Evolutionary conservation across 108 stramenopile species (phyloP).

Genomic region (Licmophora abbreviata): DNA sequence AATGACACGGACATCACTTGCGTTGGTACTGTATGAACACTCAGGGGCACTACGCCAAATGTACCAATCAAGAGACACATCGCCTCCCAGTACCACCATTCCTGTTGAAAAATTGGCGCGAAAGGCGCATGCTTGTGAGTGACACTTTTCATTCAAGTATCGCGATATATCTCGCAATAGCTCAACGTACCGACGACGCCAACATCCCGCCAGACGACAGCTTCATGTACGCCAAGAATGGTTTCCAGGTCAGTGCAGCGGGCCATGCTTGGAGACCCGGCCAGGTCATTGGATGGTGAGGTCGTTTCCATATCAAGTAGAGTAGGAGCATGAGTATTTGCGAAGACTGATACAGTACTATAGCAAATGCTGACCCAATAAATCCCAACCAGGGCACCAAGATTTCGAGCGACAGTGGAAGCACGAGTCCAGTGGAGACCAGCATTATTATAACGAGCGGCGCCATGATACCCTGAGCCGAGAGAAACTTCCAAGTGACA

Average conservation of each 20-base stretch:
- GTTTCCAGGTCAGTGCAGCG: constrained; percentile 11
- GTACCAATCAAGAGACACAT: constrained; percentile 26
- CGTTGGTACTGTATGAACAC: constrained; percentile 34
- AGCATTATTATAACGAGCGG: constrained; percentile 22
- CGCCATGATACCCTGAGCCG: constrained; percentile 30
- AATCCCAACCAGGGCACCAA: constrained; percentile 14
- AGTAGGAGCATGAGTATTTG: constrained; percentile 15
- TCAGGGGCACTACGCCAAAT: constrained; percentile 32
- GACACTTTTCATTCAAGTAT: too few species aligned
- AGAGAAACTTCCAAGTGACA: constrained; percentile 37
- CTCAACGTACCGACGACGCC: constrained; percentile 29
- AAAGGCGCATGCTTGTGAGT: too few species aligned
- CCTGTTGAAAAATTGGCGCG: constrained; percentile 4
- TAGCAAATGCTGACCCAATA: constrained; percentile 26
- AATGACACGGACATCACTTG: constrained; percentile 21
- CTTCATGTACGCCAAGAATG: constrained; percentile 8
- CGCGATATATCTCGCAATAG: constrained; percentile 49
- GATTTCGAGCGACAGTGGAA: constrained; percentile 24
- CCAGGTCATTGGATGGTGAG: constrained; percentile 31
- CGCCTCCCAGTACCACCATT: constrained; percentile 40
- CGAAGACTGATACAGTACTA: constrained; percentile 13
- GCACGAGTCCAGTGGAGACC: constrained; percentile 8
- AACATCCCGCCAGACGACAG: constrained; percentile 40
- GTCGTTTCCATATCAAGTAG: constrained; percentile 19
- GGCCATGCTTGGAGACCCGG: constrained; percentile 10